phyloP scores from a whole-genome alignment of 2,329 filamentous ascomycete genomes.

The Lizonia empirigonia region DNA sequence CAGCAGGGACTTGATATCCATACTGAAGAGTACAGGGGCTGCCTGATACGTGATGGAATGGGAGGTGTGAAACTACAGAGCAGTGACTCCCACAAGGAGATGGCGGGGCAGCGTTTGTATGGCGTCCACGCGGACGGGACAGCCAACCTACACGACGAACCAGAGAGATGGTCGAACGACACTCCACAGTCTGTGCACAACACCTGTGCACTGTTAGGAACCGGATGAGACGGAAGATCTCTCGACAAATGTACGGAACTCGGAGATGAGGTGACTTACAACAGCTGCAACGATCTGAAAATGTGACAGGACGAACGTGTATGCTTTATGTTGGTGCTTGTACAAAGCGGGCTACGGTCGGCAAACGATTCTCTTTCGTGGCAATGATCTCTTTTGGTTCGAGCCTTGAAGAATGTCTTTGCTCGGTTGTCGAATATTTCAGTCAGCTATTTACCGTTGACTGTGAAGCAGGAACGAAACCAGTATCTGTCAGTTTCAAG shows the following conservation, averaged over 20 bases:
- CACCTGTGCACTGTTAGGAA: constrained; percentile 15
- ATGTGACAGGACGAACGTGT: constrained; percentile 15
- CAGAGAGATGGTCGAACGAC: constrained; percentile 21
- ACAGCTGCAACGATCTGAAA: not conserved
- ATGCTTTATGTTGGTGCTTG: constrained; percentile 18
- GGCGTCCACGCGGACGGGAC: constrained; percentile 37
- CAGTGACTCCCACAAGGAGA: constrained; percentile 22
- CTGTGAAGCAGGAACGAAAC: constrained; percentile 22
- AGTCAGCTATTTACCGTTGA: constrained; percentile 21
- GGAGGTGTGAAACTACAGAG: not conserved
- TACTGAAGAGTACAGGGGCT: constrained; percentile 10
- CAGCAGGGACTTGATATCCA: constrained; percentile 52
- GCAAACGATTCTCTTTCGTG: constrained; percentile 35
- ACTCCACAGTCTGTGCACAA: not conserved
- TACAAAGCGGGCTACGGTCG: constrained; percentile 21
- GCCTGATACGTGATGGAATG: not conserved
- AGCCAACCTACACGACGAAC: constrained; percentile 29
- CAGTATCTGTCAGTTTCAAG: constrained; percentile 22
- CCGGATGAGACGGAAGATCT: not conserved
- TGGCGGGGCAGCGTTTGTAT: constrained; percentile 36
- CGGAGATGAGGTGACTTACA: not conserved
- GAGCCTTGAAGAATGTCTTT: constrained; percentile 28
- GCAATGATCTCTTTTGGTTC: constrained; percentile 28
- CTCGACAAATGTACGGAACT: constrained; percentile 23
- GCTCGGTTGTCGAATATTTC: constrained; percentile 24